These are phyloP conservation scores for Trichoderma brevicompactum DNA, from an alignment of 2,329 filamentous ascomycete species.

Conservation along the genomic window DNA sequence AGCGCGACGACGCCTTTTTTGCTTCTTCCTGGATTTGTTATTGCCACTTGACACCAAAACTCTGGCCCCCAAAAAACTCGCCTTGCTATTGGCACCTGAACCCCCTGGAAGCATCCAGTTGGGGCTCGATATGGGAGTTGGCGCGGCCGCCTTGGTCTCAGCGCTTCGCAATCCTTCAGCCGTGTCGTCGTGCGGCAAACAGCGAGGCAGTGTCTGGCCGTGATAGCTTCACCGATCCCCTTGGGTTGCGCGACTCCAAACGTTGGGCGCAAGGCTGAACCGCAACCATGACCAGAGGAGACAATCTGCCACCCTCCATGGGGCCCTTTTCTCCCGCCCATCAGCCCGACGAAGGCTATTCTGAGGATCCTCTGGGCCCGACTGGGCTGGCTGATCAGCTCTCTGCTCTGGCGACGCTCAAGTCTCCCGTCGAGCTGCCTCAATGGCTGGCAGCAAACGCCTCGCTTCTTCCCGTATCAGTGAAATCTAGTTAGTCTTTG, in stretches of 20 bases:
- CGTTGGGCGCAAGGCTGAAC: slow-evolving; percentile 4
- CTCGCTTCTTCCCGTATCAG: slow-evolving; percentile 52
- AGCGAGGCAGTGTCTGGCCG: slow-evolving; percentile 7
- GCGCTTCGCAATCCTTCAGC: slow-evolving; percentile 23
- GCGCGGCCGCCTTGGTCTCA: slow-evolving; percentile 13
- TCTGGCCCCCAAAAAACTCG: not conserved
- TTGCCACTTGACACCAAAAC: not conserved
- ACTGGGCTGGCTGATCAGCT: slow-evolving; percentile 39
- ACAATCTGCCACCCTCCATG: slow-evolving; percentile 31
- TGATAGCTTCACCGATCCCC: slow-evolving; percentile 28
- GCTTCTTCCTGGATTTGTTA: not conserved
- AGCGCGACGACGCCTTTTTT: slow-evolving; percentile 4
- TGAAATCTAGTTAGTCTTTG: slow-evolving; percentile 54
- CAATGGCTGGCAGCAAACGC: slow-evolving; percentile 57
- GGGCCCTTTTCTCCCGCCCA: slow-evolving; percentile 29
- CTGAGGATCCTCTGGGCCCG: slow-evolving; percentile 69
- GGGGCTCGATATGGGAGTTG: slow-evolving; percentile 26
- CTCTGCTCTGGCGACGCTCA: slow-evolving; percentile 43
- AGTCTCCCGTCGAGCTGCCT: slow-evolving; percentile 51
- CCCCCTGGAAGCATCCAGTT: not conserved
- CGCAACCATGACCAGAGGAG: slow-evolving; percentile 38
- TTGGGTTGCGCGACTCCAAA: slow-evolving; percentile 28
- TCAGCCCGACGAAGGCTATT: slow-evolving; percentile 83
- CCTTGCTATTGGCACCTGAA: slow-evolving; percentile 9
- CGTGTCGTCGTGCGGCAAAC: slow-evolving; percentile 2